Evolutionary conservation across 2,329 filamentous ascomycete species (phyloP).

Genomic region (Juglanconis juglandina): DNA sequence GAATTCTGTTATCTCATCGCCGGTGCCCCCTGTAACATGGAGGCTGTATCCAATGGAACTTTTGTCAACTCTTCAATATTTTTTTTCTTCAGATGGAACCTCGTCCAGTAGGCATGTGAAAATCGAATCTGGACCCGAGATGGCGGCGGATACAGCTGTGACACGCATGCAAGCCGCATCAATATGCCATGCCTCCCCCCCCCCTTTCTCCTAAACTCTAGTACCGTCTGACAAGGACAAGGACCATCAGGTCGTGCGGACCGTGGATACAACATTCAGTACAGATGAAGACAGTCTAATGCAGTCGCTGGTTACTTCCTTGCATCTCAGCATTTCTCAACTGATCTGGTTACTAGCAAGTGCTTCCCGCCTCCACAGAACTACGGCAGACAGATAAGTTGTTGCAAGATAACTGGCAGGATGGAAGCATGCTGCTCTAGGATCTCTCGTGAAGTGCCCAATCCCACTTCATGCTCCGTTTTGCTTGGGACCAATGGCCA

Average conservation of each 20-base stretch:
- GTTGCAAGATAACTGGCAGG: constrained; percentile 18
- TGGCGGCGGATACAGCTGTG: not conserved
- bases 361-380: constrained; percentile 1
- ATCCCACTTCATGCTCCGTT: not conserved
- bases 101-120: not conserved
- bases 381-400: constrained; percentile 14
- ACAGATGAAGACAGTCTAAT: not conserved
- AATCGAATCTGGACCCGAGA: too few species aligned
- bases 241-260: not conserved
- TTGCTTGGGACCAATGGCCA: not conserved
- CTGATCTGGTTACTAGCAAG: not conserved
- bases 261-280: not conserved
- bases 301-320: not conserved
- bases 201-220: not conserved
- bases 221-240: not conserved
- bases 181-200: too few species aligned
- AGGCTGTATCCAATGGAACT: too few species aligned
- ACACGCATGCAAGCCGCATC: not conserved
- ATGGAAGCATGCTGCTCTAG: not conserved
- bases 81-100: not conserved
- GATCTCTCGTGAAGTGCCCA: not conserved
- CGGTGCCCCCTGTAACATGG: too few species aligned
- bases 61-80: not conserved
- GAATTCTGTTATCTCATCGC: not conserved
- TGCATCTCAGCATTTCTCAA: not conserved